Evolutionary conservation across 176 grass and related monocot species (phyloP), one percentile per base, ranked within the genome.

Genomic region (Raddia distichophylla): DNA sequence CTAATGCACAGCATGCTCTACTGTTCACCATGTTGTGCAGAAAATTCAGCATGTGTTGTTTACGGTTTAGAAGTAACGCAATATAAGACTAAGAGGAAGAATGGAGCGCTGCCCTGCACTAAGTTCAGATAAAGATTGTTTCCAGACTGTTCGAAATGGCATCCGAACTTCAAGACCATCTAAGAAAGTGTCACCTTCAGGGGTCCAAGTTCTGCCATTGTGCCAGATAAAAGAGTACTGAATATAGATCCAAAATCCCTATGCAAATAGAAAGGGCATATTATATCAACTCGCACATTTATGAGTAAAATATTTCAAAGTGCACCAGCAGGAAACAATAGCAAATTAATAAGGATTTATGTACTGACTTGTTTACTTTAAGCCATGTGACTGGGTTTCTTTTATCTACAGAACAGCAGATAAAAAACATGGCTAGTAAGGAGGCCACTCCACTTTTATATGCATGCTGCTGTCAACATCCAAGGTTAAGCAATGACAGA

Each of bases 191-290:
- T 85, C 88, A 35, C 91, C 93, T 86, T 95, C 93, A 17, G 96
- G 93, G 96, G 93, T 77, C 95, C 93, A 75, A 99, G 90, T 79
- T 99, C 95, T 75, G 96, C 96, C 90, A 88, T 99, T 50, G 96
- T 99, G 58, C 96, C 96, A 46, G 96, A 91, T 59, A 99, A 76
- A 74, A 99, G 87, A 15, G 93, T 99, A 79, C 93, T 90, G 82
- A 99, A 99, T 85, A 99, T 95, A 74, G 90, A 93, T 63, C 96
- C 96, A 80, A 99, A 99, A 86, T 99, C 96, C 89, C 96, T 99
- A 66, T 17, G 86, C 45, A 76, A 77, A 71, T 58, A 79, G 40
- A 71, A 88, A 51, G 60, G 19, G 53, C 13, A 55, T 5, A 16
- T 82, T 74, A 93, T 63, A 69, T 22, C 22, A 69, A 73, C 44